Evolutionary conservation across 441 rosid species (phyloP), one percentile per base, ranked within the genome.

Genomic region (Arabidopsis lyrata): DNA sequence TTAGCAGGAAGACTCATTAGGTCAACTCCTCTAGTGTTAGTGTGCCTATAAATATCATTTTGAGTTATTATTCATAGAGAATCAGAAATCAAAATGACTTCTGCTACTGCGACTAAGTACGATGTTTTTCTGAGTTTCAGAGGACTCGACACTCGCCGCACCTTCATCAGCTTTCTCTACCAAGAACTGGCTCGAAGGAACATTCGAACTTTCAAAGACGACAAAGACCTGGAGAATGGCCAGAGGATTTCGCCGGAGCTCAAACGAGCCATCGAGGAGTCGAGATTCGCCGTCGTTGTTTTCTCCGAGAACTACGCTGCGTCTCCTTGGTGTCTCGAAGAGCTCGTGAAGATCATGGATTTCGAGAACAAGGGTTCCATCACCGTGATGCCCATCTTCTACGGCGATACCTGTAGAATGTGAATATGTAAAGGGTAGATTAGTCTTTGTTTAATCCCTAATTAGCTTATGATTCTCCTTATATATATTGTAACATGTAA

Each of bases 111-210:
- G 15, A 8, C 42, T 18, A 22, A 66, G n/a, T 61, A 0, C 52
- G 92, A 89, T 70, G 88, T 84, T 27, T 27, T 27, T 72, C 68
- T 87, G 1, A 87, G 90, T 68, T 89, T 86, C 67, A 80, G 88
- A 20, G 90, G 90, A 0, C 24, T 1, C 13, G 95, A 89, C 77
- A 81, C 87, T 6, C 84, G 92, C 54, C 14, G 14, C 0, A 44
- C n/a, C 68, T 59, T 89, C 77, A 79, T 80, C 35, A 32, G 52
- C 1, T 77, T 74, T 13, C 84, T 89, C 70, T 80, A 67, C 73
- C 41, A 52, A 11, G 76, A 79, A 16, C 39, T 86, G n/a, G 1
- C 1, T 1, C 15, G 52, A 10, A 56, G 35, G 5, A 72, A 68
- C 0, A 77, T 87, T 32, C 77, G 75, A 22, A 68, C 82, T 0